These are phyloP conservation scores for Jamesozyma hellenica DNA, from an alignment of 805 yeast genomes.

Conservation along the genomic window DNA sequence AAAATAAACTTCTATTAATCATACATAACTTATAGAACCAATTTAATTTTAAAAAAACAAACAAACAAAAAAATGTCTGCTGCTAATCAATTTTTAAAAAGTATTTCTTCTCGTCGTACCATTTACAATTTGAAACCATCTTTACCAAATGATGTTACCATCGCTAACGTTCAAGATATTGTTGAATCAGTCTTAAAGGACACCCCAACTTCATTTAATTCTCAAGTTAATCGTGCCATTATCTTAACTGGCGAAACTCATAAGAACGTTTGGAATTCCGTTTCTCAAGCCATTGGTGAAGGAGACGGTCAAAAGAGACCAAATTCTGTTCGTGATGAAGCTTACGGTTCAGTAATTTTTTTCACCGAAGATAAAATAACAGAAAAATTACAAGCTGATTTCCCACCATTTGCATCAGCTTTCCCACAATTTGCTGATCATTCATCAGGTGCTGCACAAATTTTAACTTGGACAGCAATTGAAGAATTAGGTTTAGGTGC, in stretches of 20 bases:
- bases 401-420: constrained; percentile 35
- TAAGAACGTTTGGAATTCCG: constrained; percentile 37
- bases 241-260: constrained; percentile 38
- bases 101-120: constrained; percentile 37
- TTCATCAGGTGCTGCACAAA: constrained; percentile 41
- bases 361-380: constrained; percentile 37
- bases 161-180: constrained; percentile 32
- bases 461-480: constrained; percentile 40
- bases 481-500: constrained; percentile 38
- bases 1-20: no score
- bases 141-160: constrained; percentile 33
- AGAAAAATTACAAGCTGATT: constrained; percentile 33
- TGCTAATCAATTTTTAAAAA: constrained; percentile 17
- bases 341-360: constrained; percentile 41
- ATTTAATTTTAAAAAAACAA: background rate
- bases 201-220: constrained; percentile 46
- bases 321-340: constrained; percentile 35
- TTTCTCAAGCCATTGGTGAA: constrained; percentile 30
- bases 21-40: no score
- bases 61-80: constrained; percentile 8
- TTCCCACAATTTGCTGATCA: constrained; percentile 42
- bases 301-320: constrained; percentile 35
- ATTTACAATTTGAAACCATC: constrained; percentile 38
- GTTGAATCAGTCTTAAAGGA: constrained; percentile 37
- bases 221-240: constrained; percentile 40